A percentile compares a stretch with the other conserved stretches of the same genome.
Conservation (phyloP, 1,284 basidiomycete species). For the Naganishia sp. region DNA sequence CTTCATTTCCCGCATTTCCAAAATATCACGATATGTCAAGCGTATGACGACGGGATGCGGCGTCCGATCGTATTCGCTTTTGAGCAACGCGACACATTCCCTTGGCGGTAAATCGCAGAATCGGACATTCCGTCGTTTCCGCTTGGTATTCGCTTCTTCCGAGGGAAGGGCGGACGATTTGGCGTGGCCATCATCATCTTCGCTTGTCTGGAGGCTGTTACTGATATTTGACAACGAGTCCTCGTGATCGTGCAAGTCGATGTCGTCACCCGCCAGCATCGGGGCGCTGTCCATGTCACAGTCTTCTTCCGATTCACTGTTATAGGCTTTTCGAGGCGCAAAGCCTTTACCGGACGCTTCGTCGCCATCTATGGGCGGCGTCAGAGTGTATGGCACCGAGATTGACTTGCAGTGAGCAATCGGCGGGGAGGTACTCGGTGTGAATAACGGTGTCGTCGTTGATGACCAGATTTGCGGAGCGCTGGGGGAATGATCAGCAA, state of each 20-base stretch:
- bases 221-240: slow-evolving; percentile 18
- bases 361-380: background rate
- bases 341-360: background rate
- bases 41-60: slow-evolving; percentile 35
- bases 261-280: slow-evolving; percentile 5
- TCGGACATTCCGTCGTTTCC: slow-evolving; percentile 20
- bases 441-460: slow-evolving; percentile 11
- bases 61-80: slow-evolving; percentile 33
- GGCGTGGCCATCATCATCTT: slow-evolving; percentile 5
- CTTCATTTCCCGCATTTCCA: slow-evolving; percentile 36
- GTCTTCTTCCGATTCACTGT: slow-evolving; percentile 5
- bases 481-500: background rate
- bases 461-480: slow-evolving; percentile 2
- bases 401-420: too few relatives aligned
- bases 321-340: background rate
- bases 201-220: slow-evolving; percentile 17
- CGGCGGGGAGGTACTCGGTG: background rate
- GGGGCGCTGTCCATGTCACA: slow-evolving; percentile 15
- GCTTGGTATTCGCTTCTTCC: background rate
- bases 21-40: slow-evolving; percentile 34
- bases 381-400: too few relatives aligned
- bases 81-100: slow-evolving; percentile 15
- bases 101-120: slow-evolving; percentile 22
- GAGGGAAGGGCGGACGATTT: background rate
- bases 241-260: slow-evolving; percentile 17